phyloP scores from a whole-genome alignment of 23 red algal species.

The Cyanidium caldarium region DNA sequence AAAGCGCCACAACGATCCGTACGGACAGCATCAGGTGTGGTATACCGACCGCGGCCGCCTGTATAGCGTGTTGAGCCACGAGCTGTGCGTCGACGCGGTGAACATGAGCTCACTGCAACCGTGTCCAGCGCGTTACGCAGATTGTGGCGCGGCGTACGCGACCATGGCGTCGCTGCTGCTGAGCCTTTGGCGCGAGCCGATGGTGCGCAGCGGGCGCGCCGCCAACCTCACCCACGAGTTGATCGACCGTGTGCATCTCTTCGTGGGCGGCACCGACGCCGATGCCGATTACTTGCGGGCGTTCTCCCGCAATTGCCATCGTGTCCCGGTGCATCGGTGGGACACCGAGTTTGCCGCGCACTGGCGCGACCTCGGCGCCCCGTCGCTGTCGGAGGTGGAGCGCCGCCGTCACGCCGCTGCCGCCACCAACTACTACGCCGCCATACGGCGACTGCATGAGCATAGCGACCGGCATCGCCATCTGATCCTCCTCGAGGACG shows the following conservation, averaged over 20 bases:
- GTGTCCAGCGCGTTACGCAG: neutral
- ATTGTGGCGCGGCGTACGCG: neutral
- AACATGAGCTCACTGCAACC: neutral
- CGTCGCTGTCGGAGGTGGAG: neutral
- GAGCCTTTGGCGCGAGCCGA: neutral
- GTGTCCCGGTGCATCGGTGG: neutral
- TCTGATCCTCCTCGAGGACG: neutral
- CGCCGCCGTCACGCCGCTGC: neutral
- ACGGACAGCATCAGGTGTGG: constrained; percentile 4
- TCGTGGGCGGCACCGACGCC: neutral
- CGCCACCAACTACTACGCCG: neutral
- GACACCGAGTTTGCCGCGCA: neutral
- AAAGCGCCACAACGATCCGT: neutral
- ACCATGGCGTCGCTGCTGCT: neutral
- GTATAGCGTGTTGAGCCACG: neutral
- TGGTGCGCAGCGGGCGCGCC: neutral
- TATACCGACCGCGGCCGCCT: neutral
- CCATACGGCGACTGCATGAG: neutral
- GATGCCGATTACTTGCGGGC: neutral
- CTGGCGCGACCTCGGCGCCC: neutral
- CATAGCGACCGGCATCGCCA: neutral
- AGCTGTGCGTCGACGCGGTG: neutral
- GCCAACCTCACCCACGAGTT: neutral
- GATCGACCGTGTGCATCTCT: neutral
- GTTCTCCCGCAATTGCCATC: neutral